phyloP scores from a whole-genome alignment of 129 eudicot species.

The Silybum marianum region DNA sequence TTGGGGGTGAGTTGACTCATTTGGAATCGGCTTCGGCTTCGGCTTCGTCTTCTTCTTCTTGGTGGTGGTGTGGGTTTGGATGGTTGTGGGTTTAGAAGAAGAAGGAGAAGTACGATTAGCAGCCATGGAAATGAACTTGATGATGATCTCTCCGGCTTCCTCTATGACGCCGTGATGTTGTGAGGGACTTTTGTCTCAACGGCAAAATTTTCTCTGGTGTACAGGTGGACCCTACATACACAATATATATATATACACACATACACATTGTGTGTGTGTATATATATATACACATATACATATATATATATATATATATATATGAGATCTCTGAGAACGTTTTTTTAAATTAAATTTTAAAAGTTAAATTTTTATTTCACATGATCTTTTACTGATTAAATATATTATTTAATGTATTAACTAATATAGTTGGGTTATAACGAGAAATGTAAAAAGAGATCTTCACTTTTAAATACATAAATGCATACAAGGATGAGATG shows the following conservation, averaged over 20 bases:
- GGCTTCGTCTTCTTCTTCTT: conserved; percentile 7
- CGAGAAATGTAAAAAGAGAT: too few relatives aligned
- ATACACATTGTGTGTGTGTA: background rate
- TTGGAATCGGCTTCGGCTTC: conserved; percentile 10
- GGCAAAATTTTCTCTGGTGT: conserved; percentile 21
- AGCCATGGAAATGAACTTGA: conserved; percentile 30
- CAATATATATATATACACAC: background rate
- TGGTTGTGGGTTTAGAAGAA: conserved; percentile 3
- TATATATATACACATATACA: too few relatives aligned
- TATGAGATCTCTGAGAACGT: too few relatives aligned
- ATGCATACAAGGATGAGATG: too few relatives aligned
- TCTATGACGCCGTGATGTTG: conserved; percentile 18
- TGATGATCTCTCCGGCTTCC: conserved; percentile 21
- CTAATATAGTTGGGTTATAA: too few relatives aligned
- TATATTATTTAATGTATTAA: too few relatives aligned
- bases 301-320: too few relatives aligned
- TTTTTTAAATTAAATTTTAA: too few relatives aligned
- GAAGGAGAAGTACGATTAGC: conserved; percentile 22
- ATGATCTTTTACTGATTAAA: too few relatives aligned
- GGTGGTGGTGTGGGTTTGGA: conserved; percentile 1
- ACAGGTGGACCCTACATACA: conserved; percentile 28
- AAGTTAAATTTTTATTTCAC: too few relatives aligned
- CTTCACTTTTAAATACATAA: too few relatives aligned
- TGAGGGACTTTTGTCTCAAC: background rate
- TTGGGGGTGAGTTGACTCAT: conserved; percentile 34